phyloP scores from a whole-genome alignment of 2,329 filamentous ascomycete genomes.

The Fusarium sp. region DNA sequence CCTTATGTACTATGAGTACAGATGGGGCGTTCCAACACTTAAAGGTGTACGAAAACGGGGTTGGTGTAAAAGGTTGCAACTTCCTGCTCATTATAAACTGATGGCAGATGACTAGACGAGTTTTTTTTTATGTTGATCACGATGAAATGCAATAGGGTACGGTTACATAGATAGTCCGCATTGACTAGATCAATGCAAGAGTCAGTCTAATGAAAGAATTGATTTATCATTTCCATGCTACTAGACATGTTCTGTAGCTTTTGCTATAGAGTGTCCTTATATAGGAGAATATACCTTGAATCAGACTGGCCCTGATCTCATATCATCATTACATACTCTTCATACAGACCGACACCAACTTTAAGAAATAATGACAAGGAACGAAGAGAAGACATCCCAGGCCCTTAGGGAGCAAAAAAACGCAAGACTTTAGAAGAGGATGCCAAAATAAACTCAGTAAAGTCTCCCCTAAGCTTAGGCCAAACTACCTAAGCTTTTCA shows the following conservation, averaged over 20 bases:
- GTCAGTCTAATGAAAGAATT: constrained; percentile 2
- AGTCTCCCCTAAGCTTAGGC: background rate
- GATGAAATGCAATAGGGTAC: constrained; percentile 15
- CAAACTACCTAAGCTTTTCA: background rate
- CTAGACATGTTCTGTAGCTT: background rate
- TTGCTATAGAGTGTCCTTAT: background rate
- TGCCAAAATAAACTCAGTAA: background rate
- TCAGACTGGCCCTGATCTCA: background rate
- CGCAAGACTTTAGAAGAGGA: background rate
- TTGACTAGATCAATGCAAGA: background rate
- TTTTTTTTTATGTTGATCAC: constrained; percentile 30
- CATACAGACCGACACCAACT: background rate
- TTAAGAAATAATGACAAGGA: background rate
- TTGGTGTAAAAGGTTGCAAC: background rate
- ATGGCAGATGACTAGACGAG: constrained; percentile 28
- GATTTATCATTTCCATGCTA: background rate
- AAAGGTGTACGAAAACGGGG: background rate
- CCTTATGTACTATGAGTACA: background rate
- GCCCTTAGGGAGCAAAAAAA: background rate
- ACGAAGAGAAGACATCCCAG: background rate
- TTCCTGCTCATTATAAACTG: constrained; percentile 5
- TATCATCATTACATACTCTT: background rate
- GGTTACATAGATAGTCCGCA: constrained; percentile 6
- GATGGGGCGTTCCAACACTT: background rate
- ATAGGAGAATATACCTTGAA: background rate